Base-by-base conservation (phyloP, 176 grass and related monocot genomes). In the Cenchrus americanus region DNA sequence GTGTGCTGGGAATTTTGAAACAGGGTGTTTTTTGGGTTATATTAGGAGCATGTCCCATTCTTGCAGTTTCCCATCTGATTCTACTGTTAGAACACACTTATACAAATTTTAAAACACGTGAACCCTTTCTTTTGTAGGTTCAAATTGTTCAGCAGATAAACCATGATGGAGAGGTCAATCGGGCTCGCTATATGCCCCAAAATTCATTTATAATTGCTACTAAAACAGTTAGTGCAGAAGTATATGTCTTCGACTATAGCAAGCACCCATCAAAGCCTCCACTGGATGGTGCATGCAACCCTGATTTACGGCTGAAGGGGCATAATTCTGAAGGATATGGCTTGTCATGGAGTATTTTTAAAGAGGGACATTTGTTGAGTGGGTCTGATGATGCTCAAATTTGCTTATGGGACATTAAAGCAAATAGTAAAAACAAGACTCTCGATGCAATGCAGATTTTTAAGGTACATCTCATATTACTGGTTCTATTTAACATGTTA, bases 141-240 rank as follows among this genome's bases (percentile, higher is more conserved):
- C 96, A 94, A 99, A 92, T 99, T 82, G 90, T 99, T 93, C 93
- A 99, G 62, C 95, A 98, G 87, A 98, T 98, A 88, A 98, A 95
- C 81, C 95, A 98, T 91, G 95, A 98, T 73, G 95, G 95, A 76
- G 95, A 98, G 80, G 93, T 98, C 55, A 95, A 98, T 26, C 81
- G 95, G 82, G 95, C 95, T 80, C 92, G 95, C 5, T 98, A 98
- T 89, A 98, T 98, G 95, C 95, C 95, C 40, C 95, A 98, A 84
- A 98, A 98, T 92, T 62, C 93, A 75, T 98, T 91, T 87, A 90
- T 98, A 82, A 98, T 98, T 86, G 95, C 95, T 66, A 98, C 95
- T 26, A 98, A 98, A 90, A 96, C 96, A 73, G 89, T 99, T 67
- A 96, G 91, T 76, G 91, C 93, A 40, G 96, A 99, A 81, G 93